Percentiles rank a stretch among this genome's conserved stretches.
Evolutionary conservation across 2,329 filamentous ascomycete species (phyloP).

Genomic region (Claviceps sp.): DNA sequence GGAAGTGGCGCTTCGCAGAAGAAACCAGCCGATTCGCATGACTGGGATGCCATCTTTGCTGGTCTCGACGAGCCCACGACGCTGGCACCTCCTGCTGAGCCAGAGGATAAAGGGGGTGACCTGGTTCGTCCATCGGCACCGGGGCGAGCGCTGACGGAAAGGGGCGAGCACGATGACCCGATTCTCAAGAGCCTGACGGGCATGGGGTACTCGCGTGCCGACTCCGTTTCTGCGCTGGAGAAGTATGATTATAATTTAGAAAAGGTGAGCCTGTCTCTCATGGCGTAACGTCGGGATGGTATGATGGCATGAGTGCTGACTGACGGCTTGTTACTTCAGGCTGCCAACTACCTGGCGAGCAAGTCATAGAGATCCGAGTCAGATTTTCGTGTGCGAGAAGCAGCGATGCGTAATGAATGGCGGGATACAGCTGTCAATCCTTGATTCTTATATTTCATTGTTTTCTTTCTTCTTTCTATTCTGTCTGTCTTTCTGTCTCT

Average conservation of each 20-base stretch:
- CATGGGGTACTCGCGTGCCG: constrained; percentile 72
- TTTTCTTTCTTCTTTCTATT: neutral
- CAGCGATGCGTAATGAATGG: neutral
- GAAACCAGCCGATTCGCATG: constrained; percentile 44
- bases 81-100: constrained; percentile 11
- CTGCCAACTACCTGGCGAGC: constrained; percentile 42
- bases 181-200: constrained; percentile 78
- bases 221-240: constrained; percentile 70
- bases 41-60: constrained; percentile 93
- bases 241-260: constrained; percentile 95
- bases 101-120: neutral
- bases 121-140: constrained; percentile 15
- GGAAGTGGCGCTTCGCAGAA: constrained; percentile 22
- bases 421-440: neutral
- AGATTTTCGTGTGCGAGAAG: neutral
- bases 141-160: constrained; percentile 57
- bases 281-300: too few species aligned
- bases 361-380: constrained; percentile 28
- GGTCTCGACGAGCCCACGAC: constrained; percentile 49
- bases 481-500: neutral
- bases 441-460: neutral
- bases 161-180: constrained; percentile 76
- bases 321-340: constrained; percentile 17
- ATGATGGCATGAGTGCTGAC: too few species aligned
- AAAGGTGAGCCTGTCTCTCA: constrained; percentile 49